Evolutionary conservation across 2,329 filamentous ascomycete species (phyloP).

Genomic region (Cladosporium velox): DNA sequence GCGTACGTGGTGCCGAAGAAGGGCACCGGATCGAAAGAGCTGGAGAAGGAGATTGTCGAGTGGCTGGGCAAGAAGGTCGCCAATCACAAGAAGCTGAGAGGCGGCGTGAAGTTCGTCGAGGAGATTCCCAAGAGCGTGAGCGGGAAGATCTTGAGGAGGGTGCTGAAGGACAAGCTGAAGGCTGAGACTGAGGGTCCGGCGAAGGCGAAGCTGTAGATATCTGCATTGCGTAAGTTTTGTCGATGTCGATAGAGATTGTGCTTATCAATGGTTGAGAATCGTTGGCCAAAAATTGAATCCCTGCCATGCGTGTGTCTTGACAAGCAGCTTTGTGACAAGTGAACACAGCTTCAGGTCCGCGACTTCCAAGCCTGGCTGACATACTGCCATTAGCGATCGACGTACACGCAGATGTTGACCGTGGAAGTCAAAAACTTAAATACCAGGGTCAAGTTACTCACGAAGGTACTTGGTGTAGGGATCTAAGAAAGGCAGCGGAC

Average conservation of each 20-base stretch:
- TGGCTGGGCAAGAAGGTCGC: slow-evolving; percentile 50
- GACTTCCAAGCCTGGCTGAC: too few species aligned
- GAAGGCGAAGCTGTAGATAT: slow-evolving; percentile 45
- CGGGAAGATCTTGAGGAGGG: slow-evolving; percentile 51
- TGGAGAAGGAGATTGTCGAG: slow-evolving; percentile 45
- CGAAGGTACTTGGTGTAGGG: too few species aligned
- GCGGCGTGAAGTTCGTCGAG: slow-evolving; percentile 49
- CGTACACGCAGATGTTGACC: too few species aligned
- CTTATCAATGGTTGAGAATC: too few species aligned
- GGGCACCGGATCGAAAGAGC: slow-evolving; percentile 35
- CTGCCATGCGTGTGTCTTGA: too few species aligned
- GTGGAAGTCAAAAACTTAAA: too few species aligned
- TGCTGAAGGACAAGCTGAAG: slow-evolving; percentile 47
- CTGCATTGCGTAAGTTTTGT: neutral
- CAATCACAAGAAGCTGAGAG: slow-evolving; percentile 50
- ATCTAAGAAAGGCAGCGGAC: too few species aligned
- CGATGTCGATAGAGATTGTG: neutral
- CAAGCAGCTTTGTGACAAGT: too few species aligned
- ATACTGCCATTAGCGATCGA: too few species aligned
- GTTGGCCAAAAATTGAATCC: too few species aligned
- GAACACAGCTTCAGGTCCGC: too few species aligned
- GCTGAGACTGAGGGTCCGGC: slow-evolving; percentile 40
- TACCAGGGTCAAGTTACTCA: too few species aligned
- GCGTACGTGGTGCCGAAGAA: slow-evolving; percentile 48
- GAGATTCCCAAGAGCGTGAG: slow-evolving; percentile 51